Evolutionary conservation across 202 grass and related monocot genomes (phyloP).

Genomic region (Sporobolus alterniflorus): DNA sequence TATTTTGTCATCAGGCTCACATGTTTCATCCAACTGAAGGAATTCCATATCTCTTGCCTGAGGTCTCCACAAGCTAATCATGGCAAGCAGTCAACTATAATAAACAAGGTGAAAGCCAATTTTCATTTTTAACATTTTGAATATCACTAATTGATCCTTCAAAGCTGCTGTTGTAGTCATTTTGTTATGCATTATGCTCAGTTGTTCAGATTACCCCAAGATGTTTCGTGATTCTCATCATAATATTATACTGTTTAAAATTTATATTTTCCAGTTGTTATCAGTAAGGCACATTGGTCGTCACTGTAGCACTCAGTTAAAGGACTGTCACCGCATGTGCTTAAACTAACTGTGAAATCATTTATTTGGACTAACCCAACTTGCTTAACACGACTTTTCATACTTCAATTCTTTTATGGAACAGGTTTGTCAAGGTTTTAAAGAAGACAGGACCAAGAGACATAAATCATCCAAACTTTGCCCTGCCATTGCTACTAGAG

Average conservation of each 20-base stretch:
- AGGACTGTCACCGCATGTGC: not conserved
- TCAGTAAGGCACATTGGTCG: not conserved
- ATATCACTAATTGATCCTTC: not conserved
- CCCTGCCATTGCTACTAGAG: conserved; percentile 6
- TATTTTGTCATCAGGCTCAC: conserved; percentile 44
- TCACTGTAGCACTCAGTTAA: not conserved
- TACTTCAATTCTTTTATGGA: conserved; percentile 14
- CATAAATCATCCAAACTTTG: not conserved
- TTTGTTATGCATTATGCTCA: not conserved
- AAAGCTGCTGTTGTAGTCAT: not conserved
- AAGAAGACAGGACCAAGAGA: conserved; percentile 8
- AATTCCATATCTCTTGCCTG: conserved; percentile 49
- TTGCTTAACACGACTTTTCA: not conserved
- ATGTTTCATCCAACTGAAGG: conserved; percentile 42
- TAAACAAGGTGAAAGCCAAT: not conserved
- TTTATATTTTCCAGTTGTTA: conserved; percentile 18
- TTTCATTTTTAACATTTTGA: not conserved
- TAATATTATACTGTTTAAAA: conserved; percentile 17
- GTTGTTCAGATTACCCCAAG: not conserved
- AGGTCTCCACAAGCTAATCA: conserved; percentile 6
- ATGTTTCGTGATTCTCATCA: not conserved
- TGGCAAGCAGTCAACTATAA: not conserved
- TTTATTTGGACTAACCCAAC: not conserved
- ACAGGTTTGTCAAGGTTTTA: not conserved
- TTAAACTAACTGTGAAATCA: conserved; percentile 2